phyloP scores from a whole-genome alignment of 2,329 filamentous ascomycete genomes.

The Bipolaris bicolor region DNA sequence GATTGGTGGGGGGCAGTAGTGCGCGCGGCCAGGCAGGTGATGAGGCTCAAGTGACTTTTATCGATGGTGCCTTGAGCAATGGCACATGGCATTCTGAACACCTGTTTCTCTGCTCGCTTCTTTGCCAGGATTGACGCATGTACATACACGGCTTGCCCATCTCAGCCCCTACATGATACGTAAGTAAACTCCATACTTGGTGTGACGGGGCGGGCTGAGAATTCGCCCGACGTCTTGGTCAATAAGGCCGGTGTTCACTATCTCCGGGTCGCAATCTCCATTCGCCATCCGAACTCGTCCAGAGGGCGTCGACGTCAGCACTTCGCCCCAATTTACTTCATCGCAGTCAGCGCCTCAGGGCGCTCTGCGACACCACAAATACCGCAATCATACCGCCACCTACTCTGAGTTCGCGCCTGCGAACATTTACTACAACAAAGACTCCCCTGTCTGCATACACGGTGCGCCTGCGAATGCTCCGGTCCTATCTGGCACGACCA shows the following conservation, averaged over 20 bases:
- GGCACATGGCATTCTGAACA: not conserved
- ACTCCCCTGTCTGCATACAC: constrained; percentile 1
- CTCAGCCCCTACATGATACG: too few species aligned
- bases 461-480: constrained; percentile 46
- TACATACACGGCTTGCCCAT: too few species aligned
- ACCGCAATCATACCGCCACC: constrained; percentile 26
- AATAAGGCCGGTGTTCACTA: constrained; percentile 8
- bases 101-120: not conserved
- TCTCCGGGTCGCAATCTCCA: constrained; percentile 19
- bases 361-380: constrained; percentile 20
- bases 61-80: not conserved
- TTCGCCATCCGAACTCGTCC: constrained; percentile 20
- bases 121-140: not conserved
- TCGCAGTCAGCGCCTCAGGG: constrained; percentile 29
- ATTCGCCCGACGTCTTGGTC: constrained; percentile 11
- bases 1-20: constrained; percentile 5
- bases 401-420: not conserved
- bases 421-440: not conserved
- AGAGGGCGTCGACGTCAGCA: constrained; percentile 31
- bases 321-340: constrained; percentile 12
- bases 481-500: constrained; percentile 34
- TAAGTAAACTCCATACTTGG: too few species aligned
- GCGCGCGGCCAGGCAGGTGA: not conserved
- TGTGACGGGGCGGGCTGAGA: constrained; percentile 12
- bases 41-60: constrained; percentile 10